phyloP scores from a whole-genome alignment of 108 stramenopile species.

The Hondaea fermentalgiana region DNA sequence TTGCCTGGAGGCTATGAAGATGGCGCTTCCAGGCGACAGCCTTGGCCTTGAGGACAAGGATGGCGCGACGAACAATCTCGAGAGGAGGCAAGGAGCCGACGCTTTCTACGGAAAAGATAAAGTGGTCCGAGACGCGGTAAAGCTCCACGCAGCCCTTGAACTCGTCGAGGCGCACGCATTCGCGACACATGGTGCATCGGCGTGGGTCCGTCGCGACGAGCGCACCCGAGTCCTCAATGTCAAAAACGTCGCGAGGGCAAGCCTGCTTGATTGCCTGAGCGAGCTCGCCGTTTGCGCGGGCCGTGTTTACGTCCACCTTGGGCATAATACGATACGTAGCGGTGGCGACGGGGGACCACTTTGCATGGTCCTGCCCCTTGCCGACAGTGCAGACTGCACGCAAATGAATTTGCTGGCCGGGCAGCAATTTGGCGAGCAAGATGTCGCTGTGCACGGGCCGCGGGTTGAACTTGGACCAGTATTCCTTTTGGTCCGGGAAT shows the following conservation, averaged over 20 bases:
- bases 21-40: neutral
- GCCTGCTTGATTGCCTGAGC: constrained; percentile 71
- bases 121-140: constrained; percentile 77
- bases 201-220: constrained; percentile 69
- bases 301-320: constrained; percentile 51
- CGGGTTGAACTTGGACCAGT: constrained; percentile 40
- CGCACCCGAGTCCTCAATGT: constrained; percentile 44
- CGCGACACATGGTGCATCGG: constrained; percentile 92
- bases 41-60: constrained; percentile 65
- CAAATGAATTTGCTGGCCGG: constrained; percentile 81
- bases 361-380: constrained; percentile 90
- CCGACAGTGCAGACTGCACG: constrained; percentile 79
- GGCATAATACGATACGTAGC: constrained; percentile 83
- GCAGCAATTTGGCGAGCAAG: constrained; percentile 81
- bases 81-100: constrained; percentile 77
- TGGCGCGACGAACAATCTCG: constrained; percentile 66
- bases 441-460: constrained; percentile 79
- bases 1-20: neutral
- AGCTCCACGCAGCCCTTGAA: constrained; percentile 69
- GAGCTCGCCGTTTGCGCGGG: constrained; percentile 62
- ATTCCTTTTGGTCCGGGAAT: constrained; percentile 68
- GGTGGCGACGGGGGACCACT: constrained; percentile 91
- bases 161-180: constrained; percentile 74
- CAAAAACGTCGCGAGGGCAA: constrained; percentile 72
- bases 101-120: constrained; percentile 89